Base-by-base conservation (phyloP, 1,139 yeast genomes). In the Eremothecium cymbalariae region DNA sequence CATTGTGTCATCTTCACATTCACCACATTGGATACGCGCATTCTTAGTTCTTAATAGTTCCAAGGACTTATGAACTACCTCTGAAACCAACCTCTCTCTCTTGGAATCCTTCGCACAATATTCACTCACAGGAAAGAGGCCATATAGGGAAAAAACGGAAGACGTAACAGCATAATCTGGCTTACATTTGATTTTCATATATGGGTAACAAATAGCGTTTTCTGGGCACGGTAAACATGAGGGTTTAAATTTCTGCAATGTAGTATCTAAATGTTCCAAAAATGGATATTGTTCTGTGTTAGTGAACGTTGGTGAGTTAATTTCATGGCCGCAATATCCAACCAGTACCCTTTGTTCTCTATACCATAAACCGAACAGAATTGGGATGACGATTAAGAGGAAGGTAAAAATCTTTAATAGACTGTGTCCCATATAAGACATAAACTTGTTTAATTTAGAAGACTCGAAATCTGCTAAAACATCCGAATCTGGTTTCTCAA, bases 61-160 rank as follows among this genome's bases (percentile, higher is more conserved):
- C 39, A 82, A 62, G 1, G 86, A 75, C 42, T 78, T 80, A 33
- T 74, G 71, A 13, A 79, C 74, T 62, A 86, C 72, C 37, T 77
- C 74, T 38, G 72, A 72, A 28, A 83, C 67, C 46, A 79, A 71
- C 47, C 80, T 77, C 19, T 82, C 78, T 55, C 75, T 79, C 48
- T 74, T 73, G 24, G 79, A 72, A 57, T 88, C 95, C 20, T 82
- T 81, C n/a, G 77, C 67, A 64, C 97, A 88, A 28, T 59, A 60
- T 29, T 74, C 74, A 25, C 76, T 50, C 21, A 76, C 60, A 4
- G 95, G 94, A 28, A 77, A 45, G 12, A 68, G 38, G 1, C 79
- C 81, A 36, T 67, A 62, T 8, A 77, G 43, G 32, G 76, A 65
- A 45, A 70, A 67, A 66, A 77, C 70, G 8, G 83, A 80, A 34